Evolutionary conservation across 129 eudicot species (phyloP).

Genomic region (Flaveria ramosissima): DNA sequence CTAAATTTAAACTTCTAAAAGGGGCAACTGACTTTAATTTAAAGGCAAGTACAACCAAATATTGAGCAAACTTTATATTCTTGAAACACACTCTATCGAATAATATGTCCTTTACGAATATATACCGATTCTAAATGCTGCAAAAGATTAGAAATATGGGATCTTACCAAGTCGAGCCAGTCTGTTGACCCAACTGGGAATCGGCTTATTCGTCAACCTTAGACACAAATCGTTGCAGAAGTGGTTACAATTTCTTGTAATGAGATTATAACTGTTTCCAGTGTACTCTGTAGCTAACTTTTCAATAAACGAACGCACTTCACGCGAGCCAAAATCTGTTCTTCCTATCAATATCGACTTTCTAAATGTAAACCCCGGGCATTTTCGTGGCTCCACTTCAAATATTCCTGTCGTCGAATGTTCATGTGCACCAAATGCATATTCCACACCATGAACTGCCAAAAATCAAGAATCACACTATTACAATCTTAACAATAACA

Average conservation of each 20-base stretch:
- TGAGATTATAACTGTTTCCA: constrained; percentile 80
- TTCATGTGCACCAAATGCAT: constrained; percentile 96
- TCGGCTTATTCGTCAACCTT: constrained; percentile 65
- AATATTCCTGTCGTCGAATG: constrained; percentile 79
- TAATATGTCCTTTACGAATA: background rate
- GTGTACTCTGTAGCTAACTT: constrained; percentile 65
- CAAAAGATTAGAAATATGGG: constrained; percentile 19
- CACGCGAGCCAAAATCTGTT: constrained; percentile 77
- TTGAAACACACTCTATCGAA: constrained; percentile 12
- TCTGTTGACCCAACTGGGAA: constrained; percentile 93
- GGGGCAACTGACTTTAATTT: constrained; percentile 31
- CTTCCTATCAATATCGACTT: constrained; percentile 85
- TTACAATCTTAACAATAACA: constrained; percentile 20
- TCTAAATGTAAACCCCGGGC: constrained; percentile 88
- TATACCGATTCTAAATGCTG: background rate
- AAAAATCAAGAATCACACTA: constrained; percentile 26
- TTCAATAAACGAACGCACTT: constrained; percentile 70
- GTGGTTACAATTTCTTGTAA: constrained; percentile 85
- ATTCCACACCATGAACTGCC: constrained; percentile 83
- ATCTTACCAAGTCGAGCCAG: constrained; percentile 88
- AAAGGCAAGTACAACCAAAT: constrained; percentile 26
- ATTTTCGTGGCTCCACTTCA: constrained; percentile 88
- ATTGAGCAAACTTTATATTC: constrained; percentile 11
- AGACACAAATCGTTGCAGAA: constrained; percentile 80
- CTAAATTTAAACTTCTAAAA: constrained; percentile 16